These are phyloP conservation scores for Durio zibethinus DNA, from an alignment of 345 rosid species.

Conservation along the genomic window DNA sequence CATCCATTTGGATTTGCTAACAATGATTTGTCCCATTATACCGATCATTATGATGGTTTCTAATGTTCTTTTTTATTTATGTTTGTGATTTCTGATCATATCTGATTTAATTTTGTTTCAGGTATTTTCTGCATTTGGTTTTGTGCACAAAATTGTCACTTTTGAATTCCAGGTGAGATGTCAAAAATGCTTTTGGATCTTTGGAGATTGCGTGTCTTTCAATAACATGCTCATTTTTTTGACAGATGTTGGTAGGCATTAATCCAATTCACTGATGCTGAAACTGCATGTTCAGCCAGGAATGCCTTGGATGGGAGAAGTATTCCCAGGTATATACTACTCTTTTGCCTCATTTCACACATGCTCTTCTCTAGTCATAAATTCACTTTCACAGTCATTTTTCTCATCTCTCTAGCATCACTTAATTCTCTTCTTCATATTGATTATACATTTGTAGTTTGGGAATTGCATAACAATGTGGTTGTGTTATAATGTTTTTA, in stretches of 20 bases:
- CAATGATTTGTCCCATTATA: neutral
- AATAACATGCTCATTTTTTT: conserved; percentile 16
- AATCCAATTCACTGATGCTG: conserved; percentile 87
- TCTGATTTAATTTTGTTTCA: conserved; percentile 35
- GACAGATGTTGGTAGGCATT: conserved; percentile 56
- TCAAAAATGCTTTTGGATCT: conserved; percentile 11
- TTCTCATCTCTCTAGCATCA: neutral
- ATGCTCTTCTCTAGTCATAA: neutral
- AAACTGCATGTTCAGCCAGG: conserved; percentile 82
- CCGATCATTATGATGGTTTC: conserved; percentile 29
- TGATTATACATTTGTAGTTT: neutral
- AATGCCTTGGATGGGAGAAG: conserved; percentile 94
- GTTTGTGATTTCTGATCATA: conserved; percentile 10
- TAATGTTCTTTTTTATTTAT: neutral
- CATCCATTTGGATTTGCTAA: conserved; percentile 32
- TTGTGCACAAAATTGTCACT: conserved; percentile 94
- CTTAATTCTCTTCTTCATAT: neutral
- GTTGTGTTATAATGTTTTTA: neutral
- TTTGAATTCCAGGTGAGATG: conserved; percentile 85
- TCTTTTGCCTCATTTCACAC: conserved; percentile 5
- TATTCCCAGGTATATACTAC: conserved; percentile 60
- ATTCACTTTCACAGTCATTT: no score
- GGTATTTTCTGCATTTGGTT: conserved; percentile 99
- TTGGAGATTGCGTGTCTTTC: conserved; percentile 9
- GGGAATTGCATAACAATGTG: neutral